These are phyloP conservation scores for Myxozyma sirexii DNA, from an alignment of 805 yeast genomes.

Conservation along the genomic window DNA sequence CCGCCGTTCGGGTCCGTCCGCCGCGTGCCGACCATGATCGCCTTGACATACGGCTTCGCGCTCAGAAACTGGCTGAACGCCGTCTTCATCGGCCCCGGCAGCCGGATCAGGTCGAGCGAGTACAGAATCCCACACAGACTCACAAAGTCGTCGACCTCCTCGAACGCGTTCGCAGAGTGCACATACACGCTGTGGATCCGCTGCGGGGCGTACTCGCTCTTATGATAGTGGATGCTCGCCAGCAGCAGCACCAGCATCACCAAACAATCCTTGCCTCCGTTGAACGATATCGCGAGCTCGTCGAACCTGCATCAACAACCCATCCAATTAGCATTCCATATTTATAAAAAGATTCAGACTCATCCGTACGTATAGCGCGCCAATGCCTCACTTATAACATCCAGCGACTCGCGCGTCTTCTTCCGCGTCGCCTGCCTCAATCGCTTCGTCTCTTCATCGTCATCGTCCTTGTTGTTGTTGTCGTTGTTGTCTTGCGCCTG, in stretches of 20 bases:
- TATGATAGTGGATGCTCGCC: conserved; percentile 51
- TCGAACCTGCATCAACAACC: conserved; percentile 34
- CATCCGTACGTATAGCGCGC: conserved; percentile 35
- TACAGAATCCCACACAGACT: conserved; percentile 56
- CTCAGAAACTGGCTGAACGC: conserved; percentile 70
- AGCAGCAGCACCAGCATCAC: conserved; percentile 79
- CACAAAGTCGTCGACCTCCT: conserved; percentile 70
- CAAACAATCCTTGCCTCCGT: conserved; percentile 96
- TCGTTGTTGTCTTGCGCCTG: not conserved
- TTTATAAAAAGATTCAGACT: too few species aligned
- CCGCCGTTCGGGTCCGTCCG: conserved; percentile 84
- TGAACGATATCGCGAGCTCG: conserved; percentile 78
- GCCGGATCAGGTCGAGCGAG: conserved; percentile 51
- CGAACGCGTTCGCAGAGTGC: conserved; percentile 71
- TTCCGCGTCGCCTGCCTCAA: conserved; percentile 31
- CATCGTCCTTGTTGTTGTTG: too few species aligned
- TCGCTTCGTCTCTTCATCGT: conserved; percentile 8
- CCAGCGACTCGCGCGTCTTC: conserved; percentile 37
- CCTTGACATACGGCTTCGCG: conserved; percentile 56
- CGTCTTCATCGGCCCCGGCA: conserved; percentile 53
- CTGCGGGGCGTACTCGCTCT: conserved; percentile 28
- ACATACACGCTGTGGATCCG: conserved; percentile 69
- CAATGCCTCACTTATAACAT: conserved; percentile 40
- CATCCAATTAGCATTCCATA: not conserved
- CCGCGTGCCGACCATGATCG: conserved; percentile 86